Evolutionary conservation across 768 basidiomycete genomes (phyloP), one percentile per base, ranked within the genome.

Genomic region (Lentinus brumalis): DNA sequence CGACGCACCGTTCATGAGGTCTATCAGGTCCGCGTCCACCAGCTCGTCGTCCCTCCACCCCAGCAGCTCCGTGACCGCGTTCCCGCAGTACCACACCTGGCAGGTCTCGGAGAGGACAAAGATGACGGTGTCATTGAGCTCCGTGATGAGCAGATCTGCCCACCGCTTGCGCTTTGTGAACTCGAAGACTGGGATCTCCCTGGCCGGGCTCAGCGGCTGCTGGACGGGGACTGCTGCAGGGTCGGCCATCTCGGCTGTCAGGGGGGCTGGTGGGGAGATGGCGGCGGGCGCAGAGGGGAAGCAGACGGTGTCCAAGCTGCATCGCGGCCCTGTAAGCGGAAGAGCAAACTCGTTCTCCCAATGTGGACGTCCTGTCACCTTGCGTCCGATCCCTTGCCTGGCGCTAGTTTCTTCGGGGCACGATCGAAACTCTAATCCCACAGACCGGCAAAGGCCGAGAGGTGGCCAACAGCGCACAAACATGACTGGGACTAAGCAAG

Each of bases 131-230:
- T 92, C 92, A 32, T 88, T 84, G 32, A 92, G 81, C 70, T 94
- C 93, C 1, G 85, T 80, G 60, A 90, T 74, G 29, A 94, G 78
- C 14, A 95, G 77, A 71, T 94, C 92, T 16, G 87, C 88, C 93
- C 93, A 95, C 57, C 87, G 82, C 71, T 94, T 94, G 57, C 92
- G 79, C 70, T 91, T 92, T 0, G 91, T 92, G 71, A 94, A 95
- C 71, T 95, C 93, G 67, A 86, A 94, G 42, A 69, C 57, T 10
- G 61, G 66, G 7, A 57, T 40, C 50, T 67, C 66, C 50, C 60
- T 65, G 6, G 26, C 32, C 5, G 58, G 57, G 50, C 57, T 60
- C 0, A 41, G 55, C 39, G 61, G 26, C 18, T 53, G 56, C 52
- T 44, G 26, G 32, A 16, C 18, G 26, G 47, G 57, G 15, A 30